A percentile compares a stretch with the other conserved stretches of the same genome.
These are phyloP conservation scores for Zoysia matrella DNA, from an alignment of 202 grass and related monocot genomes.

Conservation along the genomic window DNA sequence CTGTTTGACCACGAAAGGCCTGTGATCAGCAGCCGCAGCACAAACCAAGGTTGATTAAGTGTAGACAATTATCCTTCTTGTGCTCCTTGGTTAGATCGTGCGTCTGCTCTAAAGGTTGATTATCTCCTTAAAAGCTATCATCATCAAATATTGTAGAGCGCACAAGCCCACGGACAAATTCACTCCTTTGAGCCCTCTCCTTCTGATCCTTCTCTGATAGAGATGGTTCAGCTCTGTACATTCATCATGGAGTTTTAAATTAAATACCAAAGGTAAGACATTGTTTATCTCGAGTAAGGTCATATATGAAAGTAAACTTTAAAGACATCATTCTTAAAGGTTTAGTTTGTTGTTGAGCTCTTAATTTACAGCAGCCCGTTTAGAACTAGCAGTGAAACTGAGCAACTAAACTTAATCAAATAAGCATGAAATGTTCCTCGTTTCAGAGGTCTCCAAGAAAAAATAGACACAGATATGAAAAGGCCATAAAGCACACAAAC, in stretches of 20 bases:
- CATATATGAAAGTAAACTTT: not conserved
- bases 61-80: constrained; percentile 7
- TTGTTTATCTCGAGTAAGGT: not conserved
- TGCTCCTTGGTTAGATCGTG: constrained; percentile 12
- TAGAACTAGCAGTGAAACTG: constrained; percentile 26
- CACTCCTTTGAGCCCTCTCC: constrained; percentile 65
- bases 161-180: constrained; percentile 68
- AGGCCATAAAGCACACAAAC: constrained; percentile 21
- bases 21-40: not conserved
- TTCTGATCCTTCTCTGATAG: constrained; percentile 86
- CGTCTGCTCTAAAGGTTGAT: constrained; percentile 26
- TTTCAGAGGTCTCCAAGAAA: not conserved
- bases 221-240: constrained; percentile 63
- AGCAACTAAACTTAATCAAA: not conserved
- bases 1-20: not conserved
- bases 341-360: not conserved
- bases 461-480: not conserved
- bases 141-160: constrained; percentile 66
- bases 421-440: not conserved
- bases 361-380: not conserved
- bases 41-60: not conserved
- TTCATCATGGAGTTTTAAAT: constrained; percentile 35
- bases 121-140: constrained; percentile 52
- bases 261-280: not conserved
- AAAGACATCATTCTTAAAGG: constrained; percentile 13